Evolutionary conservation across 1,139 yeast genomes (phyloP).

Genomic region (Saccharomyces hybrid): DNA sequence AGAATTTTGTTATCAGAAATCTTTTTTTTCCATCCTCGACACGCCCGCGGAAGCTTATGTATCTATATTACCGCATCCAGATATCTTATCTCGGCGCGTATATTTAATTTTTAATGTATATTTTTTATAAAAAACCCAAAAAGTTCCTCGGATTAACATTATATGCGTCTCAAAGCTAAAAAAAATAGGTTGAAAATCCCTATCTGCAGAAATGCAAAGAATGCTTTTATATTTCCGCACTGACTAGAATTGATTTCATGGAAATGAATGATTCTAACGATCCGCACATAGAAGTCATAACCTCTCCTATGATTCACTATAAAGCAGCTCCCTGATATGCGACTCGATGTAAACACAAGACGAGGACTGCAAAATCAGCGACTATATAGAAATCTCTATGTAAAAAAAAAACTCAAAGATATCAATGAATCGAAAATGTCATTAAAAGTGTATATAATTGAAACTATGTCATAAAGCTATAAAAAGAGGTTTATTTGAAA

Average conservation of each 20-base stretch:
- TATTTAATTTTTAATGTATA: not conserved
- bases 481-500: conserved; percentile 4
- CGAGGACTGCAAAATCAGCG: not conserved
- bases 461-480: conserved; percentile 2
- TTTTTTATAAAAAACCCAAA: not conserved
- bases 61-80: not conserved
- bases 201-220: no score
- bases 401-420: not conserved
- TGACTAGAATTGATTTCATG: no score
- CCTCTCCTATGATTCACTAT: no score
- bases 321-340: no score
- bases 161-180: no score
- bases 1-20: not conserved
- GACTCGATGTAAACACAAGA: not conserved
- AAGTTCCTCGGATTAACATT: not conserved
- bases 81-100: not conserved
- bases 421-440: conserved; percentile 1
- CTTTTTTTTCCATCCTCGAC: not conserved
- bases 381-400: no score
- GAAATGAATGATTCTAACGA: no score
- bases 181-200: no score
- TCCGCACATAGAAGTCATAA: no score
- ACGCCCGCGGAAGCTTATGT: not conserved
- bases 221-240: no score
- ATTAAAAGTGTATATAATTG: not conserved